Evolutionary conservation across 2,329 filamentous ascomycete genomes (phyloP).

Genomic region (Aspergillus hortae): DNA sequence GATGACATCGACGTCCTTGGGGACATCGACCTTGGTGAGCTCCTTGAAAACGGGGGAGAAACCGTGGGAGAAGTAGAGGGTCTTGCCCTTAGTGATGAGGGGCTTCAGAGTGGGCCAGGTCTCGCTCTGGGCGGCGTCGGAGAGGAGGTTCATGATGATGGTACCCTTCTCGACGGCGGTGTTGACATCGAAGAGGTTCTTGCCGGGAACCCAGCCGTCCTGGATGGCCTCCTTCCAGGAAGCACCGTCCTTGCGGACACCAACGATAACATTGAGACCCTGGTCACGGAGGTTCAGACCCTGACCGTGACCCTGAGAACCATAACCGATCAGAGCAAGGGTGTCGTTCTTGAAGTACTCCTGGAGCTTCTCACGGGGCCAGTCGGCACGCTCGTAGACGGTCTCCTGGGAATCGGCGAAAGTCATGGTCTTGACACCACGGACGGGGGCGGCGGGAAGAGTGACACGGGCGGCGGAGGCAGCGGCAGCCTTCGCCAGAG

Average conservation of each 20-base stretch:
- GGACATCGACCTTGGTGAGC: slow-evolving; percentile 97
- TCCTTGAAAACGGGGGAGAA: slow-evolving; percentile 99
- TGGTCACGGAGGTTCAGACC: slow-evolving; percentile 99
- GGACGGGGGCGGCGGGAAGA: slow-evolving; percentile 45
- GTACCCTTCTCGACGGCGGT: slow-evolving; percentile 91
- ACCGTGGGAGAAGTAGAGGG: slow-evolving; percentile 99
- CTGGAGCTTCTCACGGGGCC: slow-evolving; percentile 98
- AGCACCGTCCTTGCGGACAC: slow-evolving; percentile 95
- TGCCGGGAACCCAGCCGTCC: slow-evolving; percentile 97
- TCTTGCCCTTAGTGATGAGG: slow-evolving; percentile 98
- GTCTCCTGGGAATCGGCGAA: slow-evolving; percentile 94
- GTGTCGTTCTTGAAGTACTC: slow-evolving; percentile 99
- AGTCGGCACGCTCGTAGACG: slow-evolving; percentile 97
- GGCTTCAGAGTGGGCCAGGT: slow-evolving; percentile 99
- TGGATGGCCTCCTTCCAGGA: slow-evolving; percentile 97
- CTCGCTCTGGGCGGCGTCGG: slow-evolving; percentile 95
- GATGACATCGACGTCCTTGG: slow-evolving; percentile 95
- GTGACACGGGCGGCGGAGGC: slow-evolving; percentile 41
- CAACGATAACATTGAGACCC: slow-evolving; percentile 97
- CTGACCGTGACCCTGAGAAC: slow-evolving; percentile 96
- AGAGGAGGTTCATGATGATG: slow-evolving; percentile 98
- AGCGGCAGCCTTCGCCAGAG: slow-evolving; percentile 43
- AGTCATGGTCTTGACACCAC: slow-evolving; percentile 98
- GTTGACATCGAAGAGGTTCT: slow-evolving; percentile 98
- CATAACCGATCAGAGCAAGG: slow-evolving; percentile 97